These are phyloP conservation scores for Plasmodium gaboni DNA, from an alignment of 169 alveolate genomes.

Conservation along the genomic window DNA sequence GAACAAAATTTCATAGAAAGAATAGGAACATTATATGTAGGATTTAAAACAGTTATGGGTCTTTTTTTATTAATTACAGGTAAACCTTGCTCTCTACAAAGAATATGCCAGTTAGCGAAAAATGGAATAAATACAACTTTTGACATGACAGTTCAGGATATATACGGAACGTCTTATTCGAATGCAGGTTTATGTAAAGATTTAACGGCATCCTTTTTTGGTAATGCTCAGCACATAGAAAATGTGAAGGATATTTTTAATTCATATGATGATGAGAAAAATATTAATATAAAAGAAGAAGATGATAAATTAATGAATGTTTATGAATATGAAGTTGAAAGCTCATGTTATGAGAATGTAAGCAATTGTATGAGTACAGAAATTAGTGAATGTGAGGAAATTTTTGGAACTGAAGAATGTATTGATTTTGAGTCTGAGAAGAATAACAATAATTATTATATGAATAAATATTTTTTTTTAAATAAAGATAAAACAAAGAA, in stretches of 20 bases:
- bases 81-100: constrained; percentile 32
- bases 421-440: background rate
- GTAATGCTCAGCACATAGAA: constrained; percentile 21
- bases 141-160: constrained; percentile 72
- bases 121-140: constrained; percentile 39
- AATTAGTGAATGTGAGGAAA: too few relatives aligned
- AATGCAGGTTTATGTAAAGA: constrained; percentile 49
- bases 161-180: constrained; percentile 44
- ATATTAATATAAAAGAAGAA: background rate
- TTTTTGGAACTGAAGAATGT: background rate
- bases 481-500: background rate
- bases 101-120: constrained; percentile 19
- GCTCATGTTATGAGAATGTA: background rate
- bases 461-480: background rate
- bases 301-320: background rate
- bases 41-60: constrained; percentile 20
- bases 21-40: constrained; percentile 28
- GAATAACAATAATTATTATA: background rate
- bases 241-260: constrained; percentile 9
- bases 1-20: constrained; percentile 21
- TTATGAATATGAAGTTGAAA: background rate
- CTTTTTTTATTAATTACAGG: constrained; percentile 51
- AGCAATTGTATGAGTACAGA: background rate
- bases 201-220: constrained; percentile 63
- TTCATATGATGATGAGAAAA: background rate